These are phyloP conservation scores for Hebeloma cylindrosporum DNA, from an alignment of 768 basidiomycete species.

Conservation along the genomic window DNA sequence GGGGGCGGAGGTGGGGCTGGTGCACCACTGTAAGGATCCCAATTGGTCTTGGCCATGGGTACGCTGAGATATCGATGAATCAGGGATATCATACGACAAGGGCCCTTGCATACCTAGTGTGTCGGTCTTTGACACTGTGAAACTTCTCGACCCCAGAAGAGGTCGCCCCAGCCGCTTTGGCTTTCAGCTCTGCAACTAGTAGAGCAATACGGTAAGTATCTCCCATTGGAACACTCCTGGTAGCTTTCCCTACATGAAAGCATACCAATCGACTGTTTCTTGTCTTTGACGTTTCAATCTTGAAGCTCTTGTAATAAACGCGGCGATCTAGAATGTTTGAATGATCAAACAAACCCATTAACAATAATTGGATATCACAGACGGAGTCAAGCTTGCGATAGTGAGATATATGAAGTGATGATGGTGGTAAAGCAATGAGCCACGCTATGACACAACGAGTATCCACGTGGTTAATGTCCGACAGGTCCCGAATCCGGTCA, in stretches of 20 bases:
- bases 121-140: slow-evolving; percentile 55
- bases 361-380: no score
- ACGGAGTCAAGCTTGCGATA: no score
- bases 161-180: slow-evolving; percentile 62
- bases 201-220: slow-evolving; percentile 8
- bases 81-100: no score
- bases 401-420: no score
- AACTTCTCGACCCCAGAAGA: slow-evolving; percentile 52
- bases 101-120: slow-evolving; percentile 50
- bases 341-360: no score
- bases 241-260: slow-evolving; percentile 37
- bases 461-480: no score
- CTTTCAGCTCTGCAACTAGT: slow-evolving; percentile 65
- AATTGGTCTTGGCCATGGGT: slow-evolving; percentile 60
- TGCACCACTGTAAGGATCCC: slow-evolving; percentile 60
- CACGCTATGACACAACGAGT: no score
- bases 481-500: no score
- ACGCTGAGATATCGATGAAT: slow-evolving; percentile 34
- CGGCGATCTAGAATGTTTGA: no score
- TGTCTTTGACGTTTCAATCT: no score
- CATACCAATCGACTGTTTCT: slow-evolving; percentile 18
- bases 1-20: slow-evolving; percentile 52
- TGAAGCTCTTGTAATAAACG: no score
- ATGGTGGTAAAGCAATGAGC: no score
- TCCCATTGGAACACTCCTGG: slow-evolving; percentile 2